Base-by-base conservation (phyloP, 2,329 filamentous ascomycete genomes). In the Zasmidium cellare region DNA sequence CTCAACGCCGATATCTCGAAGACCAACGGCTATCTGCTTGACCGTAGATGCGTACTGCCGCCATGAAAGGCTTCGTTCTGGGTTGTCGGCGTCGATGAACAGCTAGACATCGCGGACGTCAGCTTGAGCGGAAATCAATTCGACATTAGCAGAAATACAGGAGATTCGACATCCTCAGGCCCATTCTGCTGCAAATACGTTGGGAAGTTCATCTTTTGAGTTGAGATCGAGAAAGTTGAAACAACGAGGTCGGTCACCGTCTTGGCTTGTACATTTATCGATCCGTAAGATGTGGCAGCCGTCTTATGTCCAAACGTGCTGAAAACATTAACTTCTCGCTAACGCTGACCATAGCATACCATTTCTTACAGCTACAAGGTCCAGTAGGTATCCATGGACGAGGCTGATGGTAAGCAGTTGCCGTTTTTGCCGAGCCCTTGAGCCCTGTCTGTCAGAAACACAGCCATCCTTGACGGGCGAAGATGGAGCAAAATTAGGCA, bases 11-110 rank as follows among this genome's bases (percentile, higher is more conserved):
- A 41, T 19, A 3, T 24, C 18, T 28, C 44, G 45, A 6, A 63
- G 46, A 20, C 57, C 60, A 19, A 51, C 28, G 5, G 55, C 58
- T 16, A 63, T 23, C 14, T 55, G 49, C 28, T 58, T 57, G n/a
- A 62, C 49, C 6, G 46, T 25, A 1, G 45, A 25, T 5, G 45
- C 24, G 22, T 60, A 62, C 35, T 62, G 51, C 46, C 46, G 41
- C 41, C 41, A 47, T 47, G 51, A 19, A 9, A 54, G 14, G 11
- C 22, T 19, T 14, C 44, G 51, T 5, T 28, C 22, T 12, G 51
- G 51, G 11, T 12, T 3, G 20, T 48, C 44, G 24, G 52, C 44
- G 19, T 55, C 52, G 24, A 55, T 23, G 25, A 54, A 47, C 6
- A 47, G 9, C 51, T 54, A 22, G 19, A 12, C 7, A 18, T 16